phyloP scores from a whole-genome alignment of 1,284 basidiomycete genomes.

The Bjerkandera adusta region DNA sequence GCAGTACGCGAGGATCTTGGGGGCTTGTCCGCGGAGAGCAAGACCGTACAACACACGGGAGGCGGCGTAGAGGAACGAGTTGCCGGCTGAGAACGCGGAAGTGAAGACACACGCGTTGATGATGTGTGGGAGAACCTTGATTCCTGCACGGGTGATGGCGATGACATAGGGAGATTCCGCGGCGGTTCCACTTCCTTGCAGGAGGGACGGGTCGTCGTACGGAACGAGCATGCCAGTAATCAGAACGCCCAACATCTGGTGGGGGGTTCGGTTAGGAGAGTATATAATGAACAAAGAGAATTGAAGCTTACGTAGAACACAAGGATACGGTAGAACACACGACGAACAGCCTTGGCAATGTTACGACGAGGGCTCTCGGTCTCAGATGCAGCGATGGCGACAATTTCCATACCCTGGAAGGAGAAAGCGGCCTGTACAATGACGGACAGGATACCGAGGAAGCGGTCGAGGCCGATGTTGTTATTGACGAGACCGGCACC shows the following conservation, averaged over 20 bases:
- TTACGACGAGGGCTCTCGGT: slow-evolving; percentile 75
- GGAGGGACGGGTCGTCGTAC: slow-evolving; percentile 60
- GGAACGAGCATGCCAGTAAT: slow-evolving; percentile 82
- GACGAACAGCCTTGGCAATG: slow-evolving; percentile 75
- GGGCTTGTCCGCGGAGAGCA: slow-evolving; percentile 74
- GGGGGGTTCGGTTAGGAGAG: neutral
- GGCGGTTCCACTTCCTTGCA: slow-evolving; percentile 56
- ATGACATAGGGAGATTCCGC: slow-evolving; percentile 81
- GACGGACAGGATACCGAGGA: slow-evolving; percentile 66
- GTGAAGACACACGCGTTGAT: slow-evolving; percentile 69
- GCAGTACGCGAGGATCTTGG: slow-evolving; percentile 58
- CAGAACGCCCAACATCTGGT: slow-evolving; percentile 63
- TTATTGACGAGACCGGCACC: slow-evolving; percentile 45
- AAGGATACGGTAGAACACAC: slow-evolving; percentile 79
- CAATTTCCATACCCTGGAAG: slow-evolving; percentile 82
- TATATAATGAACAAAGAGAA: neutral
- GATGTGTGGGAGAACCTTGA: slow-evolving; percentile 69
- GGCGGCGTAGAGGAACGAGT: slow-evolving; percentile 77
- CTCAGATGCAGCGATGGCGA: slow-evolving; percentile 77
- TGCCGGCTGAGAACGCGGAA: slow-evolving; percentile 83
- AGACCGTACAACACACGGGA: slow-evolving; percentile 85
- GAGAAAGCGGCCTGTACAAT: slow-evolving; percentile 83
- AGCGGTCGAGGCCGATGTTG: slow-evolving; percentile 47
- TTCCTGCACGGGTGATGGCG: slow-evolving; percentile 74
- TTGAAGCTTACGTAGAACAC: slow-evolving; percentile 58